Evolutionary conservation across 345 rosid genomes (phyloP).

Genomic region (Tarenaya hassleriana): DNA sequence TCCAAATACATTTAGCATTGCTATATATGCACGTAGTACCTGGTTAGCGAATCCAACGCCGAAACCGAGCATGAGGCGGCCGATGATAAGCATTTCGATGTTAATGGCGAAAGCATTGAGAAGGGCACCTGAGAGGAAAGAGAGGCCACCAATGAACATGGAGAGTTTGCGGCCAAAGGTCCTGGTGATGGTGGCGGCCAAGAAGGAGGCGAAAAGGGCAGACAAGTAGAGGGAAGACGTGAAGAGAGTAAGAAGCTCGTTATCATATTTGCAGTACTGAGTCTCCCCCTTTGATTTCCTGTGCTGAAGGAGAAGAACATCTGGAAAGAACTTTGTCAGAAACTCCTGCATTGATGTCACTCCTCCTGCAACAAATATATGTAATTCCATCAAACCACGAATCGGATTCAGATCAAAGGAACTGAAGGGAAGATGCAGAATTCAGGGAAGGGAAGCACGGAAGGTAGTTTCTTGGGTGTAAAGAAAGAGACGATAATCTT

Average conservation of each 20-base stretch:
- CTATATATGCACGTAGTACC: conserved; percentile 20
- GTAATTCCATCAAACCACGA: background rate
- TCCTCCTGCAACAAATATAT: conserved; percentile 32
- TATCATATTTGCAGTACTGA: conserved; percentile 49
- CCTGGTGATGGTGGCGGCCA: conserved; percentile 41
- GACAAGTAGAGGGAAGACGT: conserved; percentile 53
- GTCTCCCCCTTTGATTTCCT: conserved; percentile 10
- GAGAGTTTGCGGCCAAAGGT: conserved; percentile 45
- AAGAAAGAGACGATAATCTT: too few species aligned
- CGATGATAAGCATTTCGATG: conserved; percentile 43
- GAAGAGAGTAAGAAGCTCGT: conserved; percentile 36
- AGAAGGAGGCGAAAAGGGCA: conserved; percentile 40
- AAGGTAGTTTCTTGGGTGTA: too few species aligned
- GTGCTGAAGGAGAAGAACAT: conserved; percentile 28
- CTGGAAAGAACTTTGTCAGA: conserved; percentile 41
- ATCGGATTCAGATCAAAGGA: background rate
- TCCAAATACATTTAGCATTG: too few species aligned
- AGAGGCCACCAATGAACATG: conserved; percentile 43
- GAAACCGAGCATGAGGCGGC: conserved; percentile 48
- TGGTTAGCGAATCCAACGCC: conserved; percentile 60
- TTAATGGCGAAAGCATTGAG: conserved; percentile 37
- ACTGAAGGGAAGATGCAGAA: background rate
- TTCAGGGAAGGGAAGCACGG: too few species aligned
- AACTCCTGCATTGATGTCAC: conserved; percentile 54
- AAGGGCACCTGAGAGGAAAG: conserved; percentile 38